These are phyloP conservation scores for Starmerella kuoi DNA, from an alignment of 805 yeast genomes.

Conservation along the genomic window DNA sequence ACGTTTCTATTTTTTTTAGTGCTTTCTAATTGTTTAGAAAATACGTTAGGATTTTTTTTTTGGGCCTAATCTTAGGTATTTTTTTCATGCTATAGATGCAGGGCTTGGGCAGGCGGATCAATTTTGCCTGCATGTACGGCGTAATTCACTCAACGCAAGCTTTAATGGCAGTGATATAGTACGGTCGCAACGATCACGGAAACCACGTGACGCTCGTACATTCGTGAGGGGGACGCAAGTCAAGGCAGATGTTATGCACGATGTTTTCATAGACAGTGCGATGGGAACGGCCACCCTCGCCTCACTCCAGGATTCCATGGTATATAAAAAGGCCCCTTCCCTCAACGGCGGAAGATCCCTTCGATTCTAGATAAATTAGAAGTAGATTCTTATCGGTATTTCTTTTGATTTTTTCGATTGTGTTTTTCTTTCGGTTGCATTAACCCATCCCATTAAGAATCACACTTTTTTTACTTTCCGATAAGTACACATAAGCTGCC, in stretches of 20 bases:
- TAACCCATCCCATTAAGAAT: background rate
- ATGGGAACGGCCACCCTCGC: slow-evolving; percentile 4
- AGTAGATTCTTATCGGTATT: too few species aligned
- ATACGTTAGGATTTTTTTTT: too few species aligned
- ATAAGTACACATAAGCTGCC: slow-evolving; percentile 2
- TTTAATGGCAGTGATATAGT: background rate
- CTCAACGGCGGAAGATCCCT: too few species aligned
- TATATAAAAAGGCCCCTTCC: too few species aligned
- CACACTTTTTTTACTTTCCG: background rate
- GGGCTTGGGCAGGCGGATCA: slow-evolving; percentile 1
- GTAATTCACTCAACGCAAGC: background rate
- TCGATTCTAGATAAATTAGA: too few species aligned
- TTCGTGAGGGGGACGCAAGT: slow-evolving; percentile 2
- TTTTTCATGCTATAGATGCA: too few species aligned
- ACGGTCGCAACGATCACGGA: background rate
- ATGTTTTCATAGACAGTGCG: background rate
- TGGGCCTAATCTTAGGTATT: too few species aligned
- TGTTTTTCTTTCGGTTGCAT: background rate
- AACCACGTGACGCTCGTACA: slow-evolving; percentile 3
- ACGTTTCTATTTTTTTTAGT: too few species aligned
- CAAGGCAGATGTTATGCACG: too few species aligned
- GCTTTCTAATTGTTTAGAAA: too few species aligned
- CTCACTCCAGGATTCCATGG: too few species aligned
- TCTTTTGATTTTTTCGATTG: too few species aligned
- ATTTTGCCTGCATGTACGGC: slow-evolving; percentile 5